Percentiles rank a stretch among this genome's conserved stretches.
Conservation (phyloP, 257 asterid species). For the Solanum ahanhuiri region DNA sequence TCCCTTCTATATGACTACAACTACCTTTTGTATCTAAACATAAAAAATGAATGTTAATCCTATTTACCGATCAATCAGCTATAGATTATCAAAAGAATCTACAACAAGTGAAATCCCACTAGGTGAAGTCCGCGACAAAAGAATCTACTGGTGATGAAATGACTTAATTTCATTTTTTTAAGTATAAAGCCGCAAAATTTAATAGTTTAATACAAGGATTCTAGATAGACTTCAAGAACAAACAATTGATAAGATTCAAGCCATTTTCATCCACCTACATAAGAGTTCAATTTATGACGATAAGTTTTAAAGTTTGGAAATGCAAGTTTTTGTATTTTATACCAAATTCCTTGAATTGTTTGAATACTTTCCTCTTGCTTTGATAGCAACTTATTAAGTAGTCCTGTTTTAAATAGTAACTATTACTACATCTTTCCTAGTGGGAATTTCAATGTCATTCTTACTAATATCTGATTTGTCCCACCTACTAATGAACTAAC, state of each 20-base stretch:
- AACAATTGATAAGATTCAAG: conserved; percentile 8
- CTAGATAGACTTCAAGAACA: background rate
- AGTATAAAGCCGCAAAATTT: background rate
- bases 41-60: background rate
- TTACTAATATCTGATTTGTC: background rate
- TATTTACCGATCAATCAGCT: background rate
- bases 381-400: conserved; percentile 30
- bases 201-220: background rate
- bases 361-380: conserved; percentile 13
- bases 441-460: background rate
- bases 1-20: no score
- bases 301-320: conserved; percentile 13
- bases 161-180: background rate
- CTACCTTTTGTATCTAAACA: background rate
- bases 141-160: background rate
- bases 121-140: no score
- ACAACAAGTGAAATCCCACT: no score
- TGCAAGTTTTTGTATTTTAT: conserved; percentile 7
- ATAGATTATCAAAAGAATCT: background rate
- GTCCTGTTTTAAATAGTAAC: conserved; percentile 14
- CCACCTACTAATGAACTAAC: background rate
- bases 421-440: background rate
- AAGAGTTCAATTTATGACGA: conserved; percentile 7
- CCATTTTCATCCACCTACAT: conserved; percentile 7
- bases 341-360: conserved; percentile 42